These are phyloP conservation scores for Trichosporon sp. DNA, from an alignment of 1,284 basidiomycete genomes.

Conservation along the genomic window DNA sequence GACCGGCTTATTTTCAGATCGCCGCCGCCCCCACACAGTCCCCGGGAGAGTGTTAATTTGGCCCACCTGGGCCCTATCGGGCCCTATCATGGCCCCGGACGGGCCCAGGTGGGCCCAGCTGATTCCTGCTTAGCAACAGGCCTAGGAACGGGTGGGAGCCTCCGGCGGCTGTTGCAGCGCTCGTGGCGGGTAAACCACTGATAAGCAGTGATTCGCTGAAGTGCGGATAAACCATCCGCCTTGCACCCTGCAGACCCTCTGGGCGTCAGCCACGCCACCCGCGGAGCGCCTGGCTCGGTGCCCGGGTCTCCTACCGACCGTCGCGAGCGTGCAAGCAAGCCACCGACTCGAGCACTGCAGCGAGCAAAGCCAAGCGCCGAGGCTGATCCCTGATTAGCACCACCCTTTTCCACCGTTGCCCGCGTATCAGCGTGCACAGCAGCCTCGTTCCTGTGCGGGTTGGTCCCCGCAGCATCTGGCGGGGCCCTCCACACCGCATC, in stretches of 20 bases:
- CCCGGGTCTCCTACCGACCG: not conserved
- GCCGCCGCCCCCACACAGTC: not conserved
- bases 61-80: not conserved
- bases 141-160: not conserved
- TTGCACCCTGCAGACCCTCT: not conserved
- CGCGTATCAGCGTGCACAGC: not conserved
- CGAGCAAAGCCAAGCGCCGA: not conserved
- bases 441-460: not conserved
- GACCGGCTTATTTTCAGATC: conserved; percentile 6
- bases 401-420: not conserved
- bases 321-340: not conserved
- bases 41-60: not conserved
- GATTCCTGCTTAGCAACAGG: not conserved
- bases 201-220: not conserved
- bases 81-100: not conserved
- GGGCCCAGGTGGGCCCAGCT: conserved; percentile 2
- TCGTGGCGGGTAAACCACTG: not conserved
- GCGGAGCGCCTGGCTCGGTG: not conserved
- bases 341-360: not conserved
- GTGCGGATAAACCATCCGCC: not conserved
- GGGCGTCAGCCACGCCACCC: not conserved
- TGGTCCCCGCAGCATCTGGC: not conserved
- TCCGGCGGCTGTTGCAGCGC: not conserved
- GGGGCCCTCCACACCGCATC: not conserved
- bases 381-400: not conserved